Evolutionary conservation across 2,329 filamentous ascomycete species (phyloP).

Genomic region (Arachnopeziza araneosa): DNA sequence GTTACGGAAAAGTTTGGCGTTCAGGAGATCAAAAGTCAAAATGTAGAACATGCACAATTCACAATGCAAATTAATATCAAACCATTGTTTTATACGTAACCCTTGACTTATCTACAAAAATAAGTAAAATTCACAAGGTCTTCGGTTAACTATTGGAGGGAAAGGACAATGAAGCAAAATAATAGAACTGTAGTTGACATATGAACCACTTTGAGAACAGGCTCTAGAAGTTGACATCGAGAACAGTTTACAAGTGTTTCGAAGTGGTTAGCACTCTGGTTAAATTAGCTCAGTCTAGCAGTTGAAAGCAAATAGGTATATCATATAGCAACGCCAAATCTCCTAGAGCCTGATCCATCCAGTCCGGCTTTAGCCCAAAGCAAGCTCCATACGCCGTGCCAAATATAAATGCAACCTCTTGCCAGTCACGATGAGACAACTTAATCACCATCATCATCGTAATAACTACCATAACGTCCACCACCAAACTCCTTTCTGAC

Average conservation of each 20-base stretch:
- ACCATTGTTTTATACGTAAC: not conserved
- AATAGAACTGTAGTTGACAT: no score
- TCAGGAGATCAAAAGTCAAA: not conserved
- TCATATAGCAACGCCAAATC: not conserved
- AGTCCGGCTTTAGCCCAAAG: not conserved
- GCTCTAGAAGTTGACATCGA: no score
- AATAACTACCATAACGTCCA: not conserved
- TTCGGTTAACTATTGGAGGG: no score
- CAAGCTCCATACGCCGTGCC: not conserved
- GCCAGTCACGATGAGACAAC: not conserved
- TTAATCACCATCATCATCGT: not conserved
- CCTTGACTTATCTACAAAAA: not conserved
- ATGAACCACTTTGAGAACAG: no score
- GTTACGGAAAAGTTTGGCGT: not conserved
- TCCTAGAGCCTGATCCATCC: not conserved
- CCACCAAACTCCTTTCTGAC: conserved; percentile 10
- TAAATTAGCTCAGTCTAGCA: no score
- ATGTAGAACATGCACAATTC: not conserved
- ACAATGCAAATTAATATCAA: not conserved
- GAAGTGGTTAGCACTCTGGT: no score
- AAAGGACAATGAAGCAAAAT: no score
- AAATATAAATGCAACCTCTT: not conserved
- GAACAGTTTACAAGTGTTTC: no score
- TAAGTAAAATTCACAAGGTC: no score
- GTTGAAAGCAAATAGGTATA: no score